Conservation (phyloP, 2,329 filamentous ascomycete genomes). For the Penicillium frequentans region DNA sequence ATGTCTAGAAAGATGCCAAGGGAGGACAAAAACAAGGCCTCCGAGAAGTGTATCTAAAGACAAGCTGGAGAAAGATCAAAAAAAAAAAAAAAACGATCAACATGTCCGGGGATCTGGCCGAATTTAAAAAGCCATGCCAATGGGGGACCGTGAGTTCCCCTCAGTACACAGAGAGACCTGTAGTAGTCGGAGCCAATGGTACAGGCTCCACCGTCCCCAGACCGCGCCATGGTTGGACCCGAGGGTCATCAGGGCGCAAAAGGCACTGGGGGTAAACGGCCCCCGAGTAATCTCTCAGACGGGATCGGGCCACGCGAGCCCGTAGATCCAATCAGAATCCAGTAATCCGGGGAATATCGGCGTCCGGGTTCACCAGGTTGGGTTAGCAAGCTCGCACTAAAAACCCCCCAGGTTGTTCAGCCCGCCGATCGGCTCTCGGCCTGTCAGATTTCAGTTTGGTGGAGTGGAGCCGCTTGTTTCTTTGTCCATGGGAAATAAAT, state of each 20-base stretch:
- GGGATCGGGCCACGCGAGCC: constrained; percentile 12
- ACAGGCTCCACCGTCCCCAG: constrained; percentile 6
- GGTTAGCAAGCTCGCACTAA: constrained; percentile 10
- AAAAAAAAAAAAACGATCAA: background rate
- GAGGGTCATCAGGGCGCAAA: constrained; percentile 1
- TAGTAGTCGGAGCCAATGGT: background rate
- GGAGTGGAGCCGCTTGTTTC: background rate
- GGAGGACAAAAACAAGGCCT: background rate
- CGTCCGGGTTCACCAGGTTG: constrained; percentile 16
- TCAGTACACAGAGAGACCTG: background rate
- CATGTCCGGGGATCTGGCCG: constrained; percentile 7
- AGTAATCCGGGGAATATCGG: background rate
- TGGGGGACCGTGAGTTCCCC: constrained; percentile 8
- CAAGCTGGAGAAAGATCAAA: background rate
- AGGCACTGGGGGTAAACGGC: constrained; percentile 6
- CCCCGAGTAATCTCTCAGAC: background rate
- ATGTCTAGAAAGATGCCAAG: background rate
- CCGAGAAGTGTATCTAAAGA: background rate
- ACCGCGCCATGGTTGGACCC: constrained; percentile 5
- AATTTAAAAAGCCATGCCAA: constrained; percentile 13
- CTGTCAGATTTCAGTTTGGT: constrained; percentile 8
- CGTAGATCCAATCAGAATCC: constrained; percentile 1
- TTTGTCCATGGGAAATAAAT: background rate
- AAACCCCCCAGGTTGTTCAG: constrained; percentile 4
- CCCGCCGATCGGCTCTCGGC: constrained; percentile 14